These are phyloP conservation scores for Blastomyces silverae DNA, from an alignment of 2,329 filamentous ascomycete species.

Conservation along the genomic window DNA sequence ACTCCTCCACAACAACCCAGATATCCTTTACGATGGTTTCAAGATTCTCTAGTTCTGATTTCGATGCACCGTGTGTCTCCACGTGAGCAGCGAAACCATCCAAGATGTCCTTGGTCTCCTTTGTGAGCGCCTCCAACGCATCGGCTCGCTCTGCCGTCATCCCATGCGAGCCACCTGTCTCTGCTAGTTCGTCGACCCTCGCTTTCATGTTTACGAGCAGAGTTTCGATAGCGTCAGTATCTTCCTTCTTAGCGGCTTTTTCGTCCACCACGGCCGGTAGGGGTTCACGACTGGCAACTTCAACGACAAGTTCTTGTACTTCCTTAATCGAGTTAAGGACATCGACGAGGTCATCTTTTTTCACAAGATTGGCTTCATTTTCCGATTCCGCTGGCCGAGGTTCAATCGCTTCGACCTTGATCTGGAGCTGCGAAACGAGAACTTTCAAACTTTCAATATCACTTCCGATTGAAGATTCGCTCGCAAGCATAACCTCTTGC, in stretches of 20 bases:
- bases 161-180: slow-evolving; percentile 55
- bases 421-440: slow-evolving; percentile 71
- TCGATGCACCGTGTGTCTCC: slow-evolving; percentile 62
- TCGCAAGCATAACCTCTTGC: slow-evolving; percentile 53
- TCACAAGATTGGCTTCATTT: slow-evolving; percentile 37
- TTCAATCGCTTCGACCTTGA: slow-evolving; percentile 76
- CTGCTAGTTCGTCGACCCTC: slow-evolving; percentile 70
- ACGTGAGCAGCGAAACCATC: slow-evolving; percentile 59
- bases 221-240: slow-evolving; percentile 84
- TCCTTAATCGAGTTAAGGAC: slow-evolving; percentile 42
- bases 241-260: slow-evolving; percentile 65
- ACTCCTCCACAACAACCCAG: slow-evolving; percentile 67
- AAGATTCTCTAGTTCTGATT: slow-evolving; percentile 67
- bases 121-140: slow-evolving; percentile 59
- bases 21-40: slow-evolving; percentile 75
- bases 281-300: slow-evolving; percentile 30
- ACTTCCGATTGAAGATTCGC: slow-evolving; percentile 50
- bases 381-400: slow-evolving; percentile 40
- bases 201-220: slow-evolving; percentile 84
- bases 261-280: slow-evolving; percentile 33
- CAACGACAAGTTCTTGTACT: slow-evolving; percentile 55
- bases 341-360: slow-evolving; percentile 45
- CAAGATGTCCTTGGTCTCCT: slow-evolving; percentile 69
- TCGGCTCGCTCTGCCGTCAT: slow-evolving; percentile 58
- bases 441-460: slow-evolving; percentile 82